Conservation (phyloP, 2,329 filamentous ascomycete species). For the Aspergillus ochraceoroseus region DNA sequence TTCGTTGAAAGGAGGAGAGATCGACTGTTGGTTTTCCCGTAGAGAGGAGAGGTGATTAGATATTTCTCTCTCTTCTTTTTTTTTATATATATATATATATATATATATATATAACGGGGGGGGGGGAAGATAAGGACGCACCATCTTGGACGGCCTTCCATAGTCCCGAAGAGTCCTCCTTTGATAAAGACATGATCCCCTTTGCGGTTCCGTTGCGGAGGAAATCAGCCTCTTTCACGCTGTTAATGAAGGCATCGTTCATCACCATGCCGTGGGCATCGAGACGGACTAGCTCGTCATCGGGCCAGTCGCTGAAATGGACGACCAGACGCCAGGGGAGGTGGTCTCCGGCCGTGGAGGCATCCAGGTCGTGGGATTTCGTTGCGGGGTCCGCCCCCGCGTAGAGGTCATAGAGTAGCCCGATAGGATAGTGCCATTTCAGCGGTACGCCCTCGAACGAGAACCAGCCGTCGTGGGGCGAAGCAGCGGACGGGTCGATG, state of each 20-base stretch:
- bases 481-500: slow-evolving; percentile 53
- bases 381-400: slow-evolving; percentile 50
- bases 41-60: not conserved
- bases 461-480: slow-evolving; percentile 56
- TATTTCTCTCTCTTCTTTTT: too few relatives aligned
- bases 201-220: slow-evolving; percentile 82
- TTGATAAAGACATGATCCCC: slow-evolving; percentile 82
- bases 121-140: slow-evolving; percentile 35
- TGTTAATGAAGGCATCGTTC: slow-evolving; percentile 64
- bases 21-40: slow-evolving; percentile 53
- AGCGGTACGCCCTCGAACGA: slow-evolving; percentile 63
- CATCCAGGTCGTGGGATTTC: slow-evolving; percentile 23
- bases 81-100: too few relatives aligned
- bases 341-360: slow-evolving; percentile 17
- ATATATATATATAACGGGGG: too few relatives aligned
- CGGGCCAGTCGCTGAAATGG: slow-evolving; percentile 56
- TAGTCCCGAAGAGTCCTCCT: slow-evolving; percentile 73
- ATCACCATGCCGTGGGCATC: slow-evolving; percentile 53
- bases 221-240: slow-evolving; percentile 77
- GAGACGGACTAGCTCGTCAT: slow-evolving; percentile 54
- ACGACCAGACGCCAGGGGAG: slow-evolving; percentile 61
- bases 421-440: slow-evolving; percentile 68
- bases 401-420: slow-evolving; percentile 65
- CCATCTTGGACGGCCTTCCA: slow-evolving; percentile 76
- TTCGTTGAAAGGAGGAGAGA: slow-evolving; percentile 63